Percentiles rank a stretch among this genome's conserved stretches.
phyloP scores from a whole-genome alignment of 148 eudicot genomes.

The Camellia granthamiana region DNA sequence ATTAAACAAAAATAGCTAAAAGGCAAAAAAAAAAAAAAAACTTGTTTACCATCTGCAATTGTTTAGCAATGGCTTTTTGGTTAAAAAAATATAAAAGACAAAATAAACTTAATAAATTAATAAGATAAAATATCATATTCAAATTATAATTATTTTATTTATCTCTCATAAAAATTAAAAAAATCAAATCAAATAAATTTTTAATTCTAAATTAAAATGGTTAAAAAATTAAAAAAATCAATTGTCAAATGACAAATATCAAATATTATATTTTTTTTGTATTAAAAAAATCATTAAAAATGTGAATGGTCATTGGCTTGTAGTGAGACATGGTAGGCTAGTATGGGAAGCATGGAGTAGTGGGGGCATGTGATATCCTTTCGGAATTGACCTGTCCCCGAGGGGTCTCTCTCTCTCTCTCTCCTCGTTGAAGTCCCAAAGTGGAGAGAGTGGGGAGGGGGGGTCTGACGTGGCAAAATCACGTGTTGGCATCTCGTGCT shows the following conservation, averaged over 20 bases:
- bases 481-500: not conserved
- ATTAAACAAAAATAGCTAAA: too few relatives aligned
- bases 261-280: not conserved
- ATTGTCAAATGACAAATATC: not conserved
- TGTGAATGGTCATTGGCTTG: not conserved
- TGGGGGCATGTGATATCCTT: slow-evolving; percentile 21
- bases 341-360: not conserved
- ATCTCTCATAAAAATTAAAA: too few relatives aligned
- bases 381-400: slow-evolving; percentile 5
- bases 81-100: too few relatives aligned
- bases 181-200: too few relatives aligned
- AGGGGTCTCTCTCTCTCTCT: slow-evolving; percentile 1
- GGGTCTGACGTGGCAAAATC: slow-evolving; percentile 1
- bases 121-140: too few relatives aligned
- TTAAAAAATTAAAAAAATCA: too few relatives aligned
- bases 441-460: not conserved
- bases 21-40: too few relatives aligned
- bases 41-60: too few relatives aligned
- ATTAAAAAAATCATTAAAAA: not conserved
- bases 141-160: too few relatives aligned
- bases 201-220: too few relatives aligned
- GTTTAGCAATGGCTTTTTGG: too few relatives aligned
- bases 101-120: too few relatives aligned
- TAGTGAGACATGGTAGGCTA: not conserved
- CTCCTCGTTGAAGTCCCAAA: slow-evolving; percentile 10